phyloP scores from a whole-genome alignment of 164 flowering plant species.

The Stephania yunnanensis region DNA sequence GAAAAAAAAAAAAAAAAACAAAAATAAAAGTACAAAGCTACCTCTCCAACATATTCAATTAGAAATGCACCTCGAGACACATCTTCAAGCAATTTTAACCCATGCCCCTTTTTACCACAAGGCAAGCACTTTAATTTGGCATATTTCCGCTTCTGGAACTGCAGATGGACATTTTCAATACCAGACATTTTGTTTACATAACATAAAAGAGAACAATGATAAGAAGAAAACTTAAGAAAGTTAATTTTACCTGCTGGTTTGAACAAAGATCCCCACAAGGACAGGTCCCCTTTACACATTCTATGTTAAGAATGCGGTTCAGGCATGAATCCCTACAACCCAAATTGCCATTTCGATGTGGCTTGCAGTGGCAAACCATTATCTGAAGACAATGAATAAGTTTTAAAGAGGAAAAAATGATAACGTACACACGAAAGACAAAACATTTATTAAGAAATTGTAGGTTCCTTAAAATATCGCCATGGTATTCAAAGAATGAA shows the following conservation, averaged over 20 bases:
- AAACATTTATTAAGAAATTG: not conserved
- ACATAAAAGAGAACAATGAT: not conserved
- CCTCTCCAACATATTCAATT: slow-evolving; percentile 99
- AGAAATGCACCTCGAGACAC: slow-evolving; percentile 72
- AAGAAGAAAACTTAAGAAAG: not conserved
- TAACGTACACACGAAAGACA: not conserved
- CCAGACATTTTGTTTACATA: not conserved
- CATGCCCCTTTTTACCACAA: slow-evolving; percentile 90
- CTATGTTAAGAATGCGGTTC: slow-evolving; percentile 94
- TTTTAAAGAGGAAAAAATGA: not conserved
- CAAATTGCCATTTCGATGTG: slow-evolving; percentile 48
- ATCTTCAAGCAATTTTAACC: slow-evolving; percentile 64
- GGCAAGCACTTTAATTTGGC: slow-evolving; percentile 51
- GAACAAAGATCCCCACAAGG: slow-evolving; percentile 93
- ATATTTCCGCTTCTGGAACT: slow-evolving; percentile 90
- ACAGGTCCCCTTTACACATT: slow-evolving; percentile 87
- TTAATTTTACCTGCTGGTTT: slow-evolving; percentile 69
- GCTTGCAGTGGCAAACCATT: slow-evolving; percentile 95
- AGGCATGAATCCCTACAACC: slow-evolving; percentile 92
- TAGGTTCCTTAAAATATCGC: not conserved
- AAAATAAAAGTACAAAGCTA: slow-evolving; percentile 20
- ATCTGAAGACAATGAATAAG: slow-evolving; percentile 40
- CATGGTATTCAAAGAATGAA: not conserved
- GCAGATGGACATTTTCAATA: slow-evolving; percentile 22
- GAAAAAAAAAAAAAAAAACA: not conserved